Conservation (phyloP, 108 stramenopile species). For the Nitzschia sp. region DNA sequence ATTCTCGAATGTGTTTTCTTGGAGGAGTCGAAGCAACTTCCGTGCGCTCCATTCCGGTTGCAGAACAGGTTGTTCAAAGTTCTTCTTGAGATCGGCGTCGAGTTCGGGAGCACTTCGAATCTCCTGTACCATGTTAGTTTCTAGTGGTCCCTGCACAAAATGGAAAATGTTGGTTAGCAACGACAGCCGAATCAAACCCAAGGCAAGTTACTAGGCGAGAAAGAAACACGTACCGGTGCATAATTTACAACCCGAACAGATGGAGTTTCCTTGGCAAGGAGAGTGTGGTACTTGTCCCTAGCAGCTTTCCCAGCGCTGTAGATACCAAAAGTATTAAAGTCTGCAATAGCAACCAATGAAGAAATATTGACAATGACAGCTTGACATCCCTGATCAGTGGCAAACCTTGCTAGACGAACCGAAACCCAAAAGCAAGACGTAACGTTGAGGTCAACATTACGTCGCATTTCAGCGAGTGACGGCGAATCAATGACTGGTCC, state of each 20-base stretch:
- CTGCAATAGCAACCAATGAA: conserved; percentile 65
- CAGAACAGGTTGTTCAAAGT: conserved; percentile 39
- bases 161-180: not conserved
- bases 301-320: conserved; percentile 81
- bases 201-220: not conserved
- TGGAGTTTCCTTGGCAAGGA: conserved; percentile 59
- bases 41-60: conserved; percentile 58
- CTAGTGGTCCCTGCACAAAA: conserved; percentile 48
- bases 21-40: conserved; percentile 53
- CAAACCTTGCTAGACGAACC: conserved; percentile 36
- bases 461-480: conserved; percentile 44
- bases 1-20: conserved; percentile 51
- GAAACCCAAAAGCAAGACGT: conserved; percentile 65
- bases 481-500: conserved; percentile 44
- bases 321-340: conserved; percentile 68
- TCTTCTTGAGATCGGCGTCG: conserved; percentile 44
- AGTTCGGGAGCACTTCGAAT: conserved; percentile 43
- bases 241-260: conserved; percentile 65
- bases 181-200: not conserved
- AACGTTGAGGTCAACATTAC: conserved; percentile 68
- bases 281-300: conserved; percentile 67
- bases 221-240: conserved; percentile 44
- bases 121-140: conserved; percentile 65
- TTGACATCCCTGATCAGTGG: conserved; percentile 1
- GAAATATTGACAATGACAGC: conserved; percentile 63